Conservation (phyloP, 2,329 filamentous ascomycete species). For the Colletotrichum camelliae region DNA sequence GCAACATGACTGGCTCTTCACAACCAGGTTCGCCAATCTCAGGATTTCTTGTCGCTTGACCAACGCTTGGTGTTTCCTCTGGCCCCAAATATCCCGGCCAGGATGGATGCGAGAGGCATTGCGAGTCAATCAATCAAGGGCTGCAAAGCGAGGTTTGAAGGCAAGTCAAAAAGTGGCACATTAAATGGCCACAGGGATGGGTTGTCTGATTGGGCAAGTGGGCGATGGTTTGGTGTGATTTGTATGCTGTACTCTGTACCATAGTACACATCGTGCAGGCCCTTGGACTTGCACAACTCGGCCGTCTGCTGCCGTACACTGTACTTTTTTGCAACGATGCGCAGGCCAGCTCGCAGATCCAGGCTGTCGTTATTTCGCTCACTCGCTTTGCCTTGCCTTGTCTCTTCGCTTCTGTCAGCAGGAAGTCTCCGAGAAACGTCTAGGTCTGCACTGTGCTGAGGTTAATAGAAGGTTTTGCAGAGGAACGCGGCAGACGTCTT, state of each 20-base stretch:
- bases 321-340: neutral
- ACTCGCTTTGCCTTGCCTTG: neutral
- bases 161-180: constrained; percentile 7
- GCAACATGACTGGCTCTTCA: neutral
- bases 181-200: constrained; percentile 7
- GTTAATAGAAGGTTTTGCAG: constrained; percentile 12
- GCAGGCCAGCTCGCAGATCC: constrained; percentile 5
- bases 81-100: neutral
- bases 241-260: no score
- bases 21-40: constrained; percentile 4
- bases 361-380: constrained; percentile 19
- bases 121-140: constrained; percentile 18
- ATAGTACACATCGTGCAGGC: neutral
- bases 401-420: neutral
- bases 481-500: constrained; percentile 9
- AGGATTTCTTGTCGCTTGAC: neutral
- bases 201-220: constrained; percentile 9
- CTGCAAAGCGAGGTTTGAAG: neutral
- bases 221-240: constrained; percentile 7
- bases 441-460: neutral
- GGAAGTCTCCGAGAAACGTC: neutral
- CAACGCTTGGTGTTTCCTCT: neutral
- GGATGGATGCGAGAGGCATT: neutral
- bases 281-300: neutral
- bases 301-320: neutral